Conservation (phyloP, 176 grass and related monocot genomes). For the Calamus simplicifolius region DNA sequence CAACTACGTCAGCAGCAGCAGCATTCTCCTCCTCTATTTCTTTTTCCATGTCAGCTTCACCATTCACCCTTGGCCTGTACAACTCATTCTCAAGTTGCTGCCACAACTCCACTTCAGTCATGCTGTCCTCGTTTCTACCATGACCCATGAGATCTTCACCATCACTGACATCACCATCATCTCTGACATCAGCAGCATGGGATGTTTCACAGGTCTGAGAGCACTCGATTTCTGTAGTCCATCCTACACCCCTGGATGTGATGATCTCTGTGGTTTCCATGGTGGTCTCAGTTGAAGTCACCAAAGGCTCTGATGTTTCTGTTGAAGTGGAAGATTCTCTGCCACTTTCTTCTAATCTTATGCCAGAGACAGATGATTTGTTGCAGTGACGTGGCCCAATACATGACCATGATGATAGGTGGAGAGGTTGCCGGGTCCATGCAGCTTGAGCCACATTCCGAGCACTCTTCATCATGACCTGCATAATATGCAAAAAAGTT, state of each 20-base stretch:
- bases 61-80: slow-evolving; percentile 39
- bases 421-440: slow-evolving; percentile 57
- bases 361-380: slow-evolving; percentile 38
- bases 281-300: slow-evolving; percentile 31
- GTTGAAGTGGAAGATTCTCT: slow-evolving; percentile 13
- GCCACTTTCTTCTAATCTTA: slow-evolving; percentile 30
- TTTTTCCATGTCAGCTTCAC: slow-evolving; percentile 43
- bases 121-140: slow-evolving; percentile 26
- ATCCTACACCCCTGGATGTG: slow-evolving; percentile 38
- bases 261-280: slow-evolving; percentile 36
- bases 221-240: slow-evolving; percentile 37
- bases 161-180: slow-evolving; percentile 27
- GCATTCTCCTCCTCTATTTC: slow-evolving; percentile 47
- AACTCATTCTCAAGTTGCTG: slow-evolving; percentile 87
- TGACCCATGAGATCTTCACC: slow-evolving; percentile 22
- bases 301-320: slow-evolving; percentile 26
- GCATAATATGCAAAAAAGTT: slow-evolving; percentile 14
- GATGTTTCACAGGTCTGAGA: slow-evolving; percentile 22
- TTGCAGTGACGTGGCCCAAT: slow-evolving; percentile 70
- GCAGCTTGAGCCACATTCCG: slow-evolving; percentile 81
- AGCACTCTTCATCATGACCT: slow-evolving; percentile 94
- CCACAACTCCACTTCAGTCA: slow-evolving; percentile 88
- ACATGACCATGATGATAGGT: slow-evolving; percentile 87
- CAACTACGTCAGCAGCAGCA: slow-evolving; percentile 32
- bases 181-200: slow-evolving; percentile 35